Evolutionary conservation across 176 grass and related monocot species (phyloP).

Genomic region (Aegilops speltoides): DNA sequence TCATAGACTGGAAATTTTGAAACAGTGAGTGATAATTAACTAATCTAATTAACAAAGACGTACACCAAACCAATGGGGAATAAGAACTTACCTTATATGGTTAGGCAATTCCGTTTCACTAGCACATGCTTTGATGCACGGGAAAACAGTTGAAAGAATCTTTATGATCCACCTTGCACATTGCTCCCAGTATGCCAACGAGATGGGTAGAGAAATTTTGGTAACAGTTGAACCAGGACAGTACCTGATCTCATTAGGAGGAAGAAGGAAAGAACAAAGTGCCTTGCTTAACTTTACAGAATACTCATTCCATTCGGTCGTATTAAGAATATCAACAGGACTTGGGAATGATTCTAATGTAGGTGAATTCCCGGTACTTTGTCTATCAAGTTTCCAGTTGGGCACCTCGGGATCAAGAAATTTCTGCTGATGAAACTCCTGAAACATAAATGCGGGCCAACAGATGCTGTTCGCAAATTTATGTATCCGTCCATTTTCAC

Average conservation of each 20-base stretch:
- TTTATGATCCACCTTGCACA: slow-evolving; percentile 89
- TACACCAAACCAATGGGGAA: slow-evolving; percentile 23
- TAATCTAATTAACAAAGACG: slow-evolving; percentile 6
- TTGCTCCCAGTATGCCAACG: slow-evolving; percentile 94
- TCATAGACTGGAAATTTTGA: not conserved
- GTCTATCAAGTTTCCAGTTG: slow-evolving; percentile 27
- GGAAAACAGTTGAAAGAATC: slow-evolving; percentile 89
- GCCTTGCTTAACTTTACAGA: slow-evolving; percentile 73
- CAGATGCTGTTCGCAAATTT: slow-evolving; percentile 98
- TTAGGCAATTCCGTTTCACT: slow-evolving; percentile 72
- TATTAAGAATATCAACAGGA: slow-evolving; percentile 57
- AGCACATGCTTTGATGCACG: slow-evolving; percentile 89
- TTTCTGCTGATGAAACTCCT: slow-evolving; percentile 65
- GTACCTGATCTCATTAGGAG: slow-evolving; percentile 71
- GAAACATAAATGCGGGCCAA: slow-evolving; percentile 92
- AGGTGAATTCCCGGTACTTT: slow-evolving; percentile 18
- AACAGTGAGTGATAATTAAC: not conserved
- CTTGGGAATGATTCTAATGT: slow-evolving; percentile 37
- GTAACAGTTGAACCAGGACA: slow-evolving; percentile 42
- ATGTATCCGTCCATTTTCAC: slow-evolving; percentile 93
- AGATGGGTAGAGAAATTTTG: slow-evolving; percentile 63
- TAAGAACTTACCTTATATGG: slow-evolving; percentile 72
- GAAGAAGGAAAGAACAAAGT: slow-evolving; percentile 93
- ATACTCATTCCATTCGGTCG: slow-evolving; percentile 82
- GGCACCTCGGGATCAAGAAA: slow-evolving; percentile 22